Evolutionary conservation across 768 basidiomycete genomes (phyloP), one percentile per base, ranked within the genome.

Genomic region (Clitopilus passeckerianus): DNA sequence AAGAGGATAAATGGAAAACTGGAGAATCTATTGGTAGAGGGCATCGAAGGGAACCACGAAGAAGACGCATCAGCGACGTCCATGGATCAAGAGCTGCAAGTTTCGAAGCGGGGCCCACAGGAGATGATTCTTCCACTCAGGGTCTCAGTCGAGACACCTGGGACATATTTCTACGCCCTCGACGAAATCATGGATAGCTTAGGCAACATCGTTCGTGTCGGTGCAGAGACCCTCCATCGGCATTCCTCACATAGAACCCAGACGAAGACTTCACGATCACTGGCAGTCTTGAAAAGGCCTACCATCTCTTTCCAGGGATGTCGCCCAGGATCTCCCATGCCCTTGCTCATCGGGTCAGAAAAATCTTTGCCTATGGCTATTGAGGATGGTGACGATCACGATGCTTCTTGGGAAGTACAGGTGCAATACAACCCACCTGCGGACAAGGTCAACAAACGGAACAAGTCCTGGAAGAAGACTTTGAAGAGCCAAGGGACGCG

Each of bases 121-220:
- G 75, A 82, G 33, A 74, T 93, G 30, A 79, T 78, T 56, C 82
- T 93, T 24, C 92, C 92, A 18, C 75, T 93, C 58, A 80, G 81
- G 1, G 75, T 91, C 7, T 75, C 87, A 4, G 74, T 90, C 59
- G 81, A 84, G 60, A 71, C 80, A 6, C 77, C 86, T 8, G 92
- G 91, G 2, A 81, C 79, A 37, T 86, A 92, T 68, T 73, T 84
- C 1, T 93, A 91, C 66, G 80, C 83, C 10, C 77, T 97, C 23
- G 90, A 95, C 66, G 86, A 87, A 64, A 82, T 98, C 23, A 82
- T 83, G n/a, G 95, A 97, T 66, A 84, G 86, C 14, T 75, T 89
- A 56, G 93, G 92, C 15, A 97, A 98, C 66, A 68, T 82, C 10
- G 77, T 91, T n/a, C 76, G 70, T 27, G 77, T 82, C 33, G 73